phyloP scores from a whole-genome alignment of 2,329 filamentous ascomycete genomes.

The Periconia macrospinosa region DNA sequence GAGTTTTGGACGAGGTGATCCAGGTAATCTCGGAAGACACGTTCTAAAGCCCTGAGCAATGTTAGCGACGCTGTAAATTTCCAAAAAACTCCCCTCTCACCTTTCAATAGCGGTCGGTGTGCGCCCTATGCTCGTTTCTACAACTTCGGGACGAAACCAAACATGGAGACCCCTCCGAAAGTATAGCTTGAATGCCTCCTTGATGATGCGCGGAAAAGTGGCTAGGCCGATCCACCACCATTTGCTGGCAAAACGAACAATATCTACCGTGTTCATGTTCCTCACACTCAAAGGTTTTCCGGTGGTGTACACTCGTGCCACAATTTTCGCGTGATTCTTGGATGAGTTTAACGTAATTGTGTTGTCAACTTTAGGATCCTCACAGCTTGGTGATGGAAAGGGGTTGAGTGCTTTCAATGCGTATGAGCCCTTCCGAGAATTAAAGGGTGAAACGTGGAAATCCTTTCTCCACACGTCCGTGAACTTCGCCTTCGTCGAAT shows the following conservation, averaged over 20 bases:
- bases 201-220: conserved; percentile 67
- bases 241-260: conserved; percentile 50
- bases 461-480: conserved; percentile 66
- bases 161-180: conserved; percentile 62
- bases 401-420: conserved; percentile 51
- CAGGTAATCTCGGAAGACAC: conserved; percentile 45
- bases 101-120: conserved; percentile 55
- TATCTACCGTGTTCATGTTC: conserved; percentile 48
- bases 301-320: conserved; percentile 62
- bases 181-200: conserved; percentile 62
- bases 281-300: conserved; percentile 55
- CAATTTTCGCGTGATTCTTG: conserved; percentile 62
- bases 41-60: conserved; percentile 32
- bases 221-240: conserved; percentile 72
- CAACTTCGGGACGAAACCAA: conserved; percentile 67
- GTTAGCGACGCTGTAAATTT: conserved; percentile 10
- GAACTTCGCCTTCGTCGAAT: conserved; percentile 40
- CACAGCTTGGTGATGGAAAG: conserved; percentile 34
- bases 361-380: conserved; percentile 53
- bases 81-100: conserved; percentile 19
- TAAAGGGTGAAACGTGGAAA: conserved; percentile 78
- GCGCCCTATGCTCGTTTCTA: conserved; percentile 58
- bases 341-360: conserved; percentile 65
- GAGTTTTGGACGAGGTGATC: conserved; percentile 53
- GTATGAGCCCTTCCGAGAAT: conserved; percentile 55